Base-by-base conservation (phyloP, 2,329 filamentous ascomycete species). In the Kalmusia sp. region DNA sequence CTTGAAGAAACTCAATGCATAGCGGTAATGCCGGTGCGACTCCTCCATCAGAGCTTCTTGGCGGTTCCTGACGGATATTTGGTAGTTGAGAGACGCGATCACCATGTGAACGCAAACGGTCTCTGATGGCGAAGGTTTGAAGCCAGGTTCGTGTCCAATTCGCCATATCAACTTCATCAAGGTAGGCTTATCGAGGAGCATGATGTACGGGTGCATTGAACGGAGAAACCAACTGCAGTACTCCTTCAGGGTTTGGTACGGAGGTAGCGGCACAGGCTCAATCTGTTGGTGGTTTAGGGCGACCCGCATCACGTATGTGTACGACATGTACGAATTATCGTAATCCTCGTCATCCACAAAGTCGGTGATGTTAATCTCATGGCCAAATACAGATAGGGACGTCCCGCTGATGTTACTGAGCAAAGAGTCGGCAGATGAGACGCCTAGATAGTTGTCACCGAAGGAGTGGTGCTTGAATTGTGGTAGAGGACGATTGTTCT, bases 21-120 rank as follows among this genome's bases (percentile, higher is more conserved):
- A 93, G 64, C 92, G 88, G 62, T 93, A 93, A 69, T 95, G 91
- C 49, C 84, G 84, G 72, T 92, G 90, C 3, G 89, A 90, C 45
- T 87, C 76, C 1, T 85, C 80, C 59, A 88, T 85, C 47, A 88
- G 37, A 0, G 59, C 54, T n/a, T 57, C 76, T 14, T 82, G 70
- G 55, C 80, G 78, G 62, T 92, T 92, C 17, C 90, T 82, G 4
- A 86, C 79, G n/a, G 88, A 87, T 54, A 87, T 90, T 63, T 96
- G 90, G 61, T 89, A 91, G 67, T 87, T 87, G 62, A 93, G 89
- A 44, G 87, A 87, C 9, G 90, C 88, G 53, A 95, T 87, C 35
- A 95, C 83, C 85, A 93, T 91, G 71, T 93, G 89, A 0, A 92
- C 81, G 52, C 86, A 85, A 34, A 91, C 88, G 1, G 82, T 80